Base-by-base conservation (phyloP, 2,329 filamentous ascomycete genomes). In the Pseudogymnoascus sp. region DNA sequence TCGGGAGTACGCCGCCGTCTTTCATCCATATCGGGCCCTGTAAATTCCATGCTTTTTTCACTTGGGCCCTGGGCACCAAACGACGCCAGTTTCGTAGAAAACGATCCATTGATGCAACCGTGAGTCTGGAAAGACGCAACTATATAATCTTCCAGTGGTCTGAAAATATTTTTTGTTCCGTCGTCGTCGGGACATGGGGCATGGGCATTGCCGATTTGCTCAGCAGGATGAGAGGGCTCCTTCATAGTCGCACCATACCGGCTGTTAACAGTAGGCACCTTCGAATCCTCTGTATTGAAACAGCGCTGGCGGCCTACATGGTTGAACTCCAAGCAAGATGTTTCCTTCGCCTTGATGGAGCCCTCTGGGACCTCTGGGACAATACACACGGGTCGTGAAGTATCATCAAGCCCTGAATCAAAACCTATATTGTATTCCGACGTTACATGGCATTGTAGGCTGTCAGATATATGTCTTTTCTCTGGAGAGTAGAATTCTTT, bases 131-230 rank as follows among this genome's bases (percentile, higher is more conserved):
- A 89, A 65, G 82, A 86, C 18, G 74, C 72, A 57, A 84, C 74
- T 38, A 96, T 80, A 68, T 94, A 92, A 62, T 91, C 86, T 72
- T 95, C 90, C 12, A 96, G 70, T 4, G 80, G 79, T 62, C 82
- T 85, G 71, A 96, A 96, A 9, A 92, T 82, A 35, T 76, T 77
- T 67, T 80, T 84, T 2, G 78, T 73, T 3, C 77, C 78, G 9
- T 60, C 59, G 9, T 60, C 59, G 7, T 26, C 23, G 28, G 26
- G 15, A 52, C 45, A 52, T 52, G n/a, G 45, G 9, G 19, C 26
- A 52, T 52, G 45, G 5, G 45, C 33, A 8, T 30, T 52, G 45
- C 33, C 45, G 9, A 33, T 52, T 30, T 9, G 26, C 26, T 52
- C 45, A 30, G 15, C 10, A 18, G 15, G 45, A 30, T 19, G 26